Base-by-base conservation (phyloP, 2,329 filamentous ascomycete species). In the Geosmithia morbida region DNA sequence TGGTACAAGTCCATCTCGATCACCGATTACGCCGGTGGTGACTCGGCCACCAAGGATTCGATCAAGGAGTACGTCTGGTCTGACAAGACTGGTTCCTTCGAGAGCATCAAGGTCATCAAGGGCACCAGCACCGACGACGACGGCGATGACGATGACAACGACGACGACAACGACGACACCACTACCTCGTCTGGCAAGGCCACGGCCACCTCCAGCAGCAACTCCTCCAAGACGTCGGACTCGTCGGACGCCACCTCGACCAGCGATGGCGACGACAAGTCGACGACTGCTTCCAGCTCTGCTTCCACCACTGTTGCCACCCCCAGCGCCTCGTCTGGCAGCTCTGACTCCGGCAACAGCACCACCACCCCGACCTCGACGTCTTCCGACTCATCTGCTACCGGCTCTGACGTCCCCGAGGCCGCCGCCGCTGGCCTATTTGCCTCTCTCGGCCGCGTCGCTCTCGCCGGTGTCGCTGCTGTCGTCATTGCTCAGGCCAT, bases 1-100 rank as follows among this genome's bases (percentile, higher is more conserved):
- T 71, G 72, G 67, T 79, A 79, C 72, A 67, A 76, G 67, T 69
- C 64, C 57, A 59, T 79, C 54, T 69, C 61, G 52, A 70, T 79
- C 51, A 58, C 63, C 54, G 74, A 79, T 65, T 75, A 72, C 62
- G 66, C 66, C 57, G 74, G 74, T 59, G 69, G 70, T 52, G 58
- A 61, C 48, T 63, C 64, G 46, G 56, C 66, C 49, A 59, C 59
- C 50, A 53, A 48, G 54, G 55, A 56, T 42, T 62, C 63, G 47
- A 69, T 71, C 52, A 70, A 66, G 57, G 62, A 72, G 63, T 79
- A 79, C 66, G 56, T 64, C 50, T 79, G 70, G 56, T 56, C 60
- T 18, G 74, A 74, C 62, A 60, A 66, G 51, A 64, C 64, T 50
- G 75, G 75, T 55, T 66, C 58, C 48, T 72, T 64, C 61, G 50